Evolutionary conservation across 176 grass and related monocot genomes (phyloP).

Genomic region (Triticum dicoccoides): DNA sequence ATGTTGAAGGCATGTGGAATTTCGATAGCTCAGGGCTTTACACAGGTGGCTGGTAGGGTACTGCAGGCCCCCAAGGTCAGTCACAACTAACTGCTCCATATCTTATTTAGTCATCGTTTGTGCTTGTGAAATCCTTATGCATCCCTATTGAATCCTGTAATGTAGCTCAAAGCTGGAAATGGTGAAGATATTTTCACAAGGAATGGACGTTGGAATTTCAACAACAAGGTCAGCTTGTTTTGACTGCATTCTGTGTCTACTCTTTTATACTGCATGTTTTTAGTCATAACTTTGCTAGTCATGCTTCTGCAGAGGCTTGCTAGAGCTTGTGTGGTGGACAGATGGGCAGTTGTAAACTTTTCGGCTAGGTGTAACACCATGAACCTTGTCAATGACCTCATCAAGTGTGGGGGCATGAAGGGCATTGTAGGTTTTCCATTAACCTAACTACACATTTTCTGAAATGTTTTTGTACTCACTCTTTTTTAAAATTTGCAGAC

Average conservation of each 20-base stretch:
- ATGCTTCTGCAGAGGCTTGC: conserved; percentile 55
- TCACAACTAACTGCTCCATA: not conserved
- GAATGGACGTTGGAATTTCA: conserved; percentile 93
- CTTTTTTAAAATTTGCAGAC: conserved; percentile 28
- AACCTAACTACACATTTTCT: not conserved
- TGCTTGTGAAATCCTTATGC: not conserved
- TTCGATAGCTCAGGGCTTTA: conserved; percentile 59
- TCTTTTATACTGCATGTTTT: not conserved
- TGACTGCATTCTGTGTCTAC: not conserved
- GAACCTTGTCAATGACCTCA: conserved; percentile 59
- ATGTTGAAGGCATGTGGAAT: conserved; percentile 75
- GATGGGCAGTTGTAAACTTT: conserved; percentile 92
- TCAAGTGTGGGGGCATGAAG: conserved; percentile 70
- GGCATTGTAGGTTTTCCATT: conserved; percentile 62
- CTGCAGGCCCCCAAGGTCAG: conserved; percentile 67
- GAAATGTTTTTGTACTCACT: not conserved
- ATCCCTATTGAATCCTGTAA: not conserved
- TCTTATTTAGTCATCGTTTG: not conserved
- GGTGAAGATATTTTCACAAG: conserved; percentile 66
- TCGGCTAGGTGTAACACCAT: conserved; percentile 64
- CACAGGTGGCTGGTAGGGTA: conserved; percentile 64
- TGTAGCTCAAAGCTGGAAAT: conserved; percentile 75
- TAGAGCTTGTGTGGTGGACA: conserved; percentile 27
- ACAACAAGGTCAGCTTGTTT: conserved; percentile 60
- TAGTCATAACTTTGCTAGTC: conserved; percentile 4